Conservation (phyloP, 2,329 filamentous ascomycete genomes). For the Sporothrix inflata region DNA sequence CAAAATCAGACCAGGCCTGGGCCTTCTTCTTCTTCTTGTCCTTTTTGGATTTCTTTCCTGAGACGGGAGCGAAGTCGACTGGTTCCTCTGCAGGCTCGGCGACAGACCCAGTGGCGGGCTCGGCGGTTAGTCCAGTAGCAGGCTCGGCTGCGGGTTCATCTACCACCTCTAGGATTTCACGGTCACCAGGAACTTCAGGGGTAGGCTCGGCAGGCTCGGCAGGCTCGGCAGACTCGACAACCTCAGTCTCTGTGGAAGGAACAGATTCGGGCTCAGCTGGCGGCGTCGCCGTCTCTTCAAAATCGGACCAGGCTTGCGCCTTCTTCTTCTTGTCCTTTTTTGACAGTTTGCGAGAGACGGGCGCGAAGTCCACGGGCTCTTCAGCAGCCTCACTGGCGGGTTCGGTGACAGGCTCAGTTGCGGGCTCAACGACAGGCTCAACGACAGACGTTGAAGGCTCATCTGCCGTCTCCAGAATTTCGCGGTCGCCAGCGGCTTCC, state of each 20-base stretch:
- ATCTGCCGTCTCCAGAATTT: too few relatives aligned
- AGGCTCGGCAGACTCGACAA: neutral
- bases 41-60: slow-evolving; percentile 25
- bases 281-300: neutral
- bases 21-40: slow-evolving; percentile 25
- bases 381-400: neutral
- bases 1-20: neutral
- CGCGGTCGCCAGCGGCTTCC: neutral
- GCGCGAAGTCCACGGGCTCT: neutral
- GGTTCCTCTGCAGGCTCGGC: neutral
- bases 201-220: neutral
- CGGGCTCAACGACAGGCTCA: too few relatives aligned
- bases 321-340: slow-evolving; percentile 31
- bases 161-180: neutral
- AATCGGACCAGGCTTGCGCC: slow-evolving; percentile 5
- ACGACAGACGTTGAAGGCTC: too few relatives aligned
- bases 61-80: neutral
- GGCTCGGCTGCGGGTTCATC: neutral
- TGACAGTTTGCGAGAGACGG: slow-evolving; percentile 11
- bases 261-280: neutral
- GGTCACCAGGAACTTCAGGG: neutral
- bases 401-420: neutral
- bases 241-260: neutral
- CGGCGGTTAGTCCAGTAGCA: too few relatives aligned
- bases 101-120: neutral